A percentile compares a stretch with the other conserved stretches of the same genome.
phyloP scores from a whole-genome alignment of 768 basidiomycete species.

The Boletus rubroflammeus region DNA sequence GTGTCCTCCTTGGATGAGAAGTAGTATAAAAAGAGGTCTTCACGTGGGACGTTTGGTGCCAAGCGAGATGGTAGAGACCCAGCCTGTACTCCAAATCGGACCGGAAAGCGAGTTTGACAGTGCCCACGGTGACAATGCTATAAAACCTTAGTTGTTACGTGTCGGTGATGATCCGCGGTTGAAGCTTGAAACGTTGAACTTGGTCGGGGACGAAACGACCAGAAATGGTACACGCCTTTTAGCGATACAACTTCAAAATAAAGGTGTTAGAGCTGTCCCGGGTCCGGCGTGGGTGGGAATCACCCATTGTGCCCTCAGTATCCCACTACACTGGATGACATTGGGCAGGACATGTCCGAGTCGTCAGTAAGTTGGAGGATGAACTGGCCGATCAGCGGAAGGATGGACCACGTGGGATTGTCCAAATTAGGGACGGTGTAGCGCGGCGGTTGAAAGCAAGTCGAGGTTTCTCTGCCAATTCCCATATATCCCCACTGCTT shows the following conservation, averaged over 20 bases:
- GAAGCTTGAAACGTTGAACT: not conserved
- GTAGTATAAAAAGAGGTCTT: not conserved
- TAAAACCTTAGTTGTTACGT: not conserved
- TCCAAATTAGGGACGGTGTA: constrained; percentile 13
- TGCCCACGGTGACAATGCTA: not conserved
- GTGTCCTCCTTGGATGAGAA: not conserved
- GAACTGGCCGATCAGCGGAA: not conserved
- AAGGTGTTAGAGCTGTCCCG: too few relatives aligned
- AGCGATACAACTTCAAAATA: too few relatives aligned
- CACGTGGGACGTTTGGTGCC: not conserved
- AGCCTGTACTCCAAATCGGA: not conserved
- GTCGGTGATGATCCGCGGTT: not conserved
- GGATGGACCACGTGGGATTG: not conserved
- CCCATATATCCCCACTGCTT: constrained; percentile 16
- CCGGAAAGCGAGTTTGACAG: not conserved
- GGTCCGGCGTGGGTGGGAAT: too few relatives aligned
- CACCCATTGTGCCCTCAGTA: too few relatives aligned
- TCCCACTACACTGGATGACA: too few relatives aligned
- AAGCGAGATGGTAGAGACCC: not conserved
- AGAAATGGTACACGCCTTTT: too few relatives aligned
- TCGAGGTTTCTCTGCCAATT: constrained; percentile 2
- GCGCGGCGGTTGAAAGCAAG: constrained; percentile 4
- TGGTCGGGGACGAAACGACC: not conserved
- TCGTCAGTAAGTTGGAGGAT: too few relatives aligned
- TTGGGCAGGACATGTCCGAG: too few relatives aligned